phyloP scores from a whole-genome alignment of 106 monocot species.

The Dendrobium nobile region DNA sequence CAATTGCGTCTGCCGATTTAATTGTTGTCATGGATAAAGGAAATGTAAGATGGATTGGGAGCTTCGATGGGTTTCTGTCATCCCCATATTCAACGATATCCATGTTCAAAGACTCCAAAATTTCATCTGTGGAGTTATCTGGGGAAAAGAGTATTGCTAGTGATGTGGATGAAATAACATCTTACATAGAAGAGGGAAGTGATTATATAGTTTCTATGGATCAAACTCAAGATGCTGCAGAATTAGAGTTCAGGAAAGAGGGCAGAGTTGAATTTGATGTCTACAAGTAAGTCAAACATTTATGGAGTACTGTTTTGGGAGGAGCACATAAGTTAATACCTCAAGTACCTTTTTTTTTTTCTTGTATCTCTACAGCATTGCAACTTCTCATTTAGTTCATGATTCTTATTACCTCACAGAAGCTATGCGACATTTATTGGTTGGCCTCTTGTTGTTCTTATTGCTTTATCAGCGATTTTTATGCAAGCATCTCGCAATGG shows the following conservation, averaged over 20 bases:
- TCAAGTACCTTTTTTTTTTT: not conserved
- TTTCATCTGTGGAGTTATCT: constrained; percentile 12
- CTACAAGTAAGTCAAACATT: constrained; percentile 67
- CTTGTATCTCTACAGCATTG: not conserved
- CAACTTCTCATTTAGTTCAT: not conserved
- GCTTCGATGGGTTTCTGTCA: constrained; percentile 28
- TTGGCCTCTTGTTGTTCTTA: constrained; percentile 51
- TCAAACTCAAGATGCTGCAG: constrained; percentile 27
- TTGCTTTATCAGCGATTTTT: constrained; percentile 57
- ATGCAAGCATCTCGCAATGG: constrained; percentile 99
- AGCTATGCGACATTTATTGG: constrained; percentile 62
- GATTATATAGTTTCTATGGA: constrained; percentile 28
- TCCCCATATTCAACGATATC: constrained; percentile 46
- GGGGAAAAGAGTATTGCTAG: constrained; percentile 12
- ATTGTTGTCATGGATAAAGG: constrained; percentile 87
- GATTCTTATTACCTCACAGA: constrained; percentile 28
- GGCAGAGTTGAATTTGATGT: constrained; percentile 70
- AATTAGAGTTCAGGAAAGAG: constrained; percentile 63
- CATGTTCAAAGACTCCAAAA: constrained; percentile 20
- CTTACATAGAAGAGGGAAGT: constrained; percentile 11
- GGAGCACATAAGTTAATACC: not conserved
- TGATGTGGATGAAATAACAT: constrained; percentile 20
- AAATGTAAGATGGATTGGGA: constrained; percentile 71
- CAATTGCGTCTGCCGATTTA: constrained; percentile 82
- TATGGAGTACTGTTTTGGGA: not conserved